Evolutionary conservation across 2,329 filamentous ascomycete species (phyloP).

Genomic region (Conoideocrella luteorostrata): DNA sequence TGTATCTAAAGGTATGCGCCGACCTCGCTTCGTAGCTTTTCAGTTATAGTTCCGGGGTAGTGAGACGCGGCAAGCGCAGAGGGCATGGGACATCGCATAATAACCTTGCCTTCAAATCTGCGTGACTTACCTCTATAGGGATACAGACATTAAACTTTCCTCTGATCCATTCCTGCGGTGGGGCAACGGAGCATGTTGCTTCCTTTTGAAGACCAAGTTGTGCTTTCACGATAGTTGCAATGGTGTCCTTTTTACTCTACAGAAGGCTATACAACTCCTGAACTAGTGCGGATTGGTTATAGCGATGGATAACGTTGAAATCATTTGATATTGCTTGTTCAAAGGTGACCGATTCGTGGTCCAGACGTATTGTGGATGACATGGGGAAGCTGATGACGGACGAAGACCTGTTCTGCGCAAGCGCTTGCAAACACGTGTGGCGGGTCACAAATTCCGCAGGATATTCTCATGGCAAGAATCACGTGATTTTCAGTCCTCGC

Average conservation of each 20-base stretch:
- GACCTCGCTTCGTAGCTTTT: slow-evolving; percentile 31
- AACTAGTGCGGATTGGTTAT: background rate
- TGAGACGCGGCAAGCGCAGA: slow-evolving; percentile 29
- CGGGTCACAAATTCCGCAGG: no score
- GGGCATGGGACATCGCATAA: slow-evolving; percentile 24
- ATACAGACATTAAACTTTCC: slow-evolving; percentile 31
- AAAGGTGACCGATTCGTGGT: slow-evolving; percentile 2
- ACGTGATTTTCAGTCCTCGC: no score
- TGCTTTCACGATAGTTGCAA: slow-evolving; percentile 15
- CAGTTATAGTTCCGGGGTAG: slow-evolving; percentile 33
- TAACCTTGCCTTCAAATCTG: slow-evolving; percentile 17
- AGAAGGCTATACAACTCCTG: background rate
- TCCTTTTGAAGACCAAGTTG: slow-evolving; percentile 18
- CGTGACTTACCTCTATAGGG: slow-evolving; percentile 20
- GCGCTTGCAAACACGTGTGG: no score
- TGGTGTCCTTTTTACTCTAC: slow-evolving; percentile 12
- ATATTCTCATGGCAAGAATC: no score
- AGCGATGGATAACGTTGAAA: slow-evolving; percentile 3
- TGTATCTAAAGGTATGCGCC: slow-evolving; percentile 20
- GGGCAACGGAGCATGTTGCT: slow-evolving; percentile 18
- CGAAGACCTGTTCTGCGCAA: no score
- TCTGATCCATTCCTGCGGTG: slow-evolving; percentile 20
- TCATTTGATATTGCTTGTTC: background rate
- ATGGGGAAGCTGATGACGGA: no score
- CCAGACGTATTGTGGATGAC: slow-evolving; percentile 2